Evolutionary conservation across 2,329 filamentous ascomycete genomes (phyloP), one percentile per base, ranked within the genome.

Genomic region (Chalaropsis thielavioides): DNA sequence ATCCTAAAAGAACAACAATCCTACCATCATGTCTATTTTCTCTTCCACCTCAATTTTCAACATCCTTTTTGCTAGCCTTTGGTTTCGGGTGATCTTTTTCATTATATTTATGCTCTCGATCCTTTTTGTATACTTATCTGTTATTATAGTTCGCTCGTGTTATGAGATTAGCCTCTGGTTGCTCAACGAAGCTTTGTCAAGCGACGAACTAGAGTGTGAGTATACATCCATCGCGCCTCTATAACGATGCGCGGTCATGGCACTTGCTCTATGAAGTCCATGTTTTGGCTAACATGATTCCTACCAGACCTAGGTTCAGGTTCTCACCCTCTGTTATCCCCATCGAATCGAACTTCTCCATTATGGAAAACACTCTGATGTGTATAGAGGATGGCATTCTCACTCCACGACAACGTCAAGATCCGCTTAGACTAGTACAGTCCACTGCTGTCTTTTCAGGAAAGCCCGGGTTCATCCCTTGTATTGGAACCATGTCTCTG

Each of bases 401-500:
- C 54, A 35, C 24, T 38, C 2, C 54, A 19, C 27, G 24, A 10
- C 17, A n/a, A 22, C 54, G 54, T 5, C 54, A 38, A 38, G n/a
- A 58, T 35, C 54, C 54, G 24, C 54, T 58, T 10, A 58, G 54
- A 22, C 17, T 58, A 8, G 27, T 38, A 6, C 27, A 38, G 15
- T 58, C 54, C n/a, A 58, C 27, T n/a, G 17, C 27, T 31, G 24
- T 58, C 27, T 58, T 58, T 27, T 35, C 31, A 19, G 54, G 54
- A 24, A 65, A 13, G 7, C 35, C 61, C n/a, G 62, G 61, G 15
- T 67, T 68, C 63, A 59, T 27, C 7, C 67, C 69, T 6, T 66
- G 68, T 49, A 69, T 70, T 7, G 69, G 68, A 1, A 71, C 70
- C 41, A 70, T 71, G 69, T 69, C 68, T 3, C 68, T 71, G 4